These are phyloP conservation scores for Strobilomyces confusus DNA, from an alignment of 768 basidiomycete genomes.

Conservation along the genomic window DNA sequence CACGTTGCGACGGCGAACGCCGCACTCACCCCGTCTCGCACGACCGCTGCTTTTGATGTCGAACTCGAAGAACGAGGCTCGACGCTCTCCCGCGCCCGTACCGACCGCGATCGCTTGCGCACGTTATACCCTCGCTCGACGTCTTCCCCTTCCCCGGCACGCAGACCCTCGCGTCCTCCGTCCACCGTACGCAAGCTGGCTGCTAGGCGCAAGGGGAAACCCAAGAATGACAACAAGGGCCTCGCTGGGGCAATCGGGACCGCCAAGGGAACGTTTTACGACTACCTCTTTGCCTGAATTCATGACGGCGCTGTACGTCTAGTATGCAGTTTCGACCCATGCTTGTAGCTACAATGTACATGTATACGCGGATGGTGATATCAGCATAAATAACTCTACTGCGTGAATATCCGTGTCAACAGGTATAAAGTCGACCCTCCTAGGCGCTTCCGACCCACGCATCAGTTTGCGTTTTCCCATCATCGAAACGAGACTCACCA, in stretches of 20 bases:
- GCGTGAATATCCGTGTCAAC: conserved; percentile 48
- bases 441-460: conserved; percentile 42
- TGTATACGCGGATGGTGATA: conserved; percentile 1
- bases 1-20: neutral
- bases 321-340: neutral
- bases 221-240: conserved; percentile 9
- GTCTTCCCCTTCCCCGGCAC: conserved; percentile 54
- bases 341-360: neutral
- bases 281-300: conserved; percentile 41
- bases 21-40: conserved; percentile 5
- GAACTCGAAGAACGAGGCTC: neutral
- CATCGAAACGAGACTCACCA: conserved; percentile 34
- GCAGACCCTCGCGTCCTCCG: conserved; percentile 32
- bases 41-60: neutral
- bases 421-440: conserved; percentile 56
- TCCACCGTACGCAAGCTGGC: conserved; percentile 10
- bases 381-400: too few relatives aligned
- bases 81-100: conserved; percentile 19
- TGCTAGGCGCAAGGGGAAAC: conserved; percentile 16
- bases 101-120: conserved; percentile 27
- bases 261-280: conserved; percentile 35
- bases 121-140: conserved; percentile 36
- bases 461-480: neutral
- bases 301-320: too few relatives aligned
- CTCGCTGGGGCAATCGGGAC: conserved; percentile 14